phyloP scores from a whole-genome alignment of 768 basidiomycete species.

The Galerina sulciceps region DNA sequence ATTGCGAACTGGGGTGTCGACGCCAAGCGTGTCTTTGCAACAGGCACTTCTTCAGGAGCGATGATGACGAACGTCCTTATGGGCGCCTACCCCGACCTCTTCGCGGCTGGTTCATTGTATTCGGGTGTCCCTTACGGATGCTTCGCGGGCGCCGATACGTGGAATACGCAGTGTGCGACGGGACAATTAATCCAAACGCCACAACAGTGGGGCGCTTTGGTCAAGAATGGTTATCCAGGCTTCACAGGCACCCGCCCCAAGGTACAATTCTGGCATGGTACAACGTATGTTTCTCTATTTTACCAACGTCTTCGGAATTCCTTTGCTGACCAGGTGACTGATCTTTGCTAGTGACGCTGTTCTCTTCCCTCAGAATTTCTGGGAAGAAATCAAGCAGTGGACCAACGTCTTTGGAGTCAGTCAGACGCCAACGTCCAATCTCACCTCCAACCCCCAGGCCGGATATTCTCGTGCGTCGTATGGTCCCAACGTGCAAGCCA shows the following conservation, averaged over 20 bases:
- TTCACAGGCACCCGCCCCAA: conserved; percentile 56
- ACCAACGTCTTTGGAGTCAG: conserved; percentile 54
- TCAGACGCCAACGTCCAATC: conserved; percentile 45
- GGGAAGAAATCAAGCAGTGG: conserved; percentile 60
- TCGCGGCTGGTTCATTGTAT: conserved; percentile 50
- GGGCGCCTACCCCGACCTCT: conserved; percentile 58
- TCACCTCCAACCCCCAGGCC: conserved; percentile 41
- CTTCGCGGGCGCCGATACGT: conserved; percentile 48
- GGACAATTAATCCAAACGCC: conserved; percentile 48
- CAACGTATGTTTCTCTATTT: conserved; percentile 28
- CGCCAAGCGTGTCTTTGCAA: conserved; percentile 49
- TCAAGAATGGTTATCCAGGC: conserved; percentile 51
- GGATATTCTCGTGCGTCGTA: conserved; percentile 54
- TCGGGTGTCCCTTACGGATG: conserved; percentile 60
- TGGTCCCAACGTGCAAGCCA: conserved; percentile 53
- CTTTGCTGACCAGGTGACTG: neutral
- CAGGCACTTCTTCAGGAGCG: conserved; percentile 55
- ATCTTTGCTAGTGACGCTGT: conserved; percentile 45
- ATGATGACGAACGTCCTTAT: conserved; percentile 66
- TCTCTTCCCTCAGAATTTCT: conserved; percentile 54
- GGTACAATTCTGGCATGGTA: conserved; percentile 62
- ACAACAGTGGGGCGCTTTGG: conserved; percentile 53
- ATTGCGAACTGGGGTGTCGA: conserved; percentile 51
- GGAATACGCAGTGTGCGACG: conserved; percentile 50
- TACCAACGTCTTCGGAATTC: neutral